Evolutionary conservation across 257 asterid species (phyloP).

Genomic region (Solanum tacnaense): DNA sequence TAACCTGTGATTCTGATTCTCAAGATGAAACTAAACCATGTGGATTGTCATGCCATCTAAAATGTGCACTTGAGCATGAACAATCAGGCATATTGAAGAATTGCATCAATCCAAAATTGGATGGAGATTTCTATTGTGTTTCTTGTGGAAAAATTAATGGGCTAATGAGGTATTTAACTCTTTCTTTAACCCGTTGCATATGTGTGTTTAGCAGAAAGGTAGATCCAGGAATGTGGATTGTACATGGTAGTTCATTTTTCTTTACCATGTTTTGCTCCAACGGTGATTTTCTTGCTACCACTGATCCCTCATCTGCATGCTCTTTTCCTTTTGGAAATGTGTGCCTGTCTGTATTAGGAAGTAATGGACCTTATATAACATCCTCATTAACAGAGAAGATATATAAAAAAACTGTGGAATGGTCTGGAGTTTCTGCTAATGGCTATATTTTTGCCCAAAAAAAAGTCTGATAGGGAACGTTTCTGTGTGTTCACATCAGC

Average conservation of each 20-base stretch:
- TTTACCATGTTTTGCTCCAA: not conserved
- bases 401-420: not conserved
- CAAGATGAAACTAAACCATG: conserved; percentile 46
- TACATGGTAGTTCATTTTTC: not conserved
- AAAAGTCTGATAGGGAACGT: not conserved
- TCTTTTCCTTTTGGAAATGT: not conserved
- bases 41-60: conserved; percentile 80
- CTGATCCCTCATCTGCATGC: not conserved
- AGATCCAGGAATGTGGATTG: not conserved
- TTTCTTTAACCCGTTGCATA: not conserved
- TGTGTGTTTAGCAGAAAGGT: not conserved
- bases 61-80: conserved; percentile 59
- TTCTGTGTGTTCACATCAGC: not conserved
- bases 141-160: conserved; percentile 73
- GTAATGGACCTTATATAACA: not conserved
- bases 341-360: not conserved
- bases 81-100: conserved; percentile 42
- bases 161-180: conserved; percentile 45
- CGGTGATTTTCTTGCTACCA: not conserved
- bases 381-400: not conserved
- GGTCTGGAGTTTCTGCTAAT: not conserved
- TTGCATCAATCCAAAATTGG: conserved; percentile 43
- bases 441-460: not conserved
- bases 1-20: conserved; percentile 53
- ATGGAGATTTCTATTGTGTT: conserved; percentile 61